These are phyloP conservation scores for Cordia subcordata DNA, from an alignment of 257 asterid genomes.

Conservation along the genomic window DNA sequence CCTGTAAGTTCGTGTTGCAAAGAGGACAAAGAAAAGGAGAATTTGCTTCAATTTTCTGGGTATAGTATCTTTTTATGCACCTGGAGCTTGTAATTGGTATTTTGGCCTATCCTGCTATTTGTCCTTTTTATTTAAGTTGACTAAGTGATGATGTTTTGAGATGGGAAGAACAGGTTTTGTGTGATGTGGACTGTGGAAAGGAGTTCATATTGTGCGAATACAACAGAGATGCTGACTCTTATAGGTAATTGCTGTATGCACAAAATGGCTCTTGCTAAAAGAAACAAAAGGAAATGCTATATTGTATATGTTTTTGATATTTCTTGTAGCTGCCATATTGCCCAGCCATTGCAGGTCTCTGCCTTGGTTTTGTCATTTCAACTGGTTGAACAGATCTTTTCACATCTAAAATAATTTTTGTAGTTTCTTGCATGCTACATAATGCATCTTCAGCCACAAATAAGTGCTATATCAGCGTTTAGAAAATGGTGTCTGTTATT, in stretches of 20 bases:
- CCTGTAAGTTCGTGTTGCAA: not conserved
- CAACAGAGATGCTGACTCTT: constrained; percentile 98
- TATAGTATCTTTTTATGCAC: too few relatives aligned
- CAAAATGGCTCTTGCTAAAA: not conserved
- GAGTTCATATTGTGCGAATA: constrained; percentile 91
- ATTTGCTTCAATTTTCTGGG: not conserved
- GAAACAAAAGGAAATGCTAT: not conserved
- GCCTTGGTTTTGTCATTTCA: not conserved
- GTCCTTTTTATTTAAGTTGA: not conserved
- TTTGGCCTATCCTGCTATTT: too few relatives aligned
- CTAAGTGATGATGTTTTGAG: constrained; percentile 10
- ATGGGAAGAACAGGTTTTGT: constrained; percentile 56
- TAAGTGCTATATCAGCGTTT: not conserved
- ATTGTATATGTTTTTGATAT: not conserved
- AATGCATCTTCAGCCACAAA: not conserved
- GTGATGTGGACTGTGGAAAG: constrained; percentile 73
- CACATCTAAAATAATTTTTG: too few relatives aligned
- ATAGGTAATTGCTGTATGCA: constrained; percentile 49
- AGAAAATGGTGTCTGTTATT: not conserved
- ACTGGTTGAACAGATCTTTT: too few relatives aligned
- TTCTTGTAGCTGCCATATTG: not conserved
- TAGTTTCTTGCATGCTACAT: not conserved
- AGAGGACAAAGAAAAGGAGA: not conserved
- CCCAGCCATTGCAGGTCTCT: too few relatives aligned
- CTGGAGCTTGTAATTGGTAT: too few relatives aligned